Evolutionary conservation across 2,329 filamentous ascomycete genomes (phyloP).

Genomic region (Sclerotinia minor): DNA sequence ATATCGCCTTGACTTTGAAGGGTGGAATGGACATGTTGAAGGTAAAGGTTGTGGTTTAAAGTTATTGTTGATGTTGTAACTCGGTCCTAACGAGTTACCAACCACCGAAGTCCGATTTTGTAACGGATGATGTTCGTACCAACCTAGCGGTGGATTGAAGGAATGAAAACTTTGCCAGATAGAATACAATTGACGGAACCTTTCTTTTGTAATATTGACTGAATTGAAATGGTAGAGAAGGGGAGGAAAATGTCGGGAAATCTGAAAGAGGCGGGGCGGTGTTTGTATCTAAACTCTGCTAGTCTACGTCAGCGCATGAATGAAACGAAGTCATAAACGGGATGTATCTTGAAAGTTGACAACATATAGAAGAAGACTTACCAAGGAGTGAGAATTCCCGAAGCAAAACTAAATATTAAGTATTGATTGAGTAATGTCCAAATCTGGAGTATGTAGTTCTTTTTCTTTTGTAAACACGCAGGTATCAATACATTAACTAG

Average conservation of each 20-base stretch:
- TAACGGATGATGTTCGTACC: slow-evolving; percentile 19
- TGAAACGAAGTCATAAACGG: slow-evolving; percentile 28
- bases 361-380: slow-evolving; percentile 3
- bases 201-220: not conserved
- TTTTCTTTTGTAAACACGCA: not conserved
- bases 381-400: not conserved
- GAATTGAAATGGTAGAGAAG: slow-evolving; percentile 28
- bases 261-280: slow-evolving; percentile 34
- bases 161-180: slow-evolving; percentile 10
- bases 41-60: slow-evolving; percentile 2
- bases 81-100: slow-evolving; percentile 22
- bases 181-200: slow-evolving; percentile 9
- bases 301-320: slow-evolving; percentile 41
- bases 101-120: slow-evolving; percentile 34
- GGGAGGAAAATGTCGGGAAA: slow-evolving; percentile 24
- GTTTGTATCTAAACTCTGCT: slow-evolving; percentile 37
- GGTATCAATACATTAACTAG: not conserved
- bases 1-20: slow-evolving; percentile 95
- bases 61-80: slow-evolving; percentile 22
- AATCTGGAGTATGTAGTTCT: not conserved
- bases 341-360: slow-evolving; percentile 11
- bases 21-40: slow-evolving; percentile 64
- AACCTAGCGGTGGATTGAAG: slow-evolving; percentile 11
- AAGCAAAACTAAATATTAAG: slow-evolving; percentile 6
- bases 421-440: not conserved